phyloP scores from a whole-genome alignment of 805 yeast species.

The Candida michaelii region DNA sequence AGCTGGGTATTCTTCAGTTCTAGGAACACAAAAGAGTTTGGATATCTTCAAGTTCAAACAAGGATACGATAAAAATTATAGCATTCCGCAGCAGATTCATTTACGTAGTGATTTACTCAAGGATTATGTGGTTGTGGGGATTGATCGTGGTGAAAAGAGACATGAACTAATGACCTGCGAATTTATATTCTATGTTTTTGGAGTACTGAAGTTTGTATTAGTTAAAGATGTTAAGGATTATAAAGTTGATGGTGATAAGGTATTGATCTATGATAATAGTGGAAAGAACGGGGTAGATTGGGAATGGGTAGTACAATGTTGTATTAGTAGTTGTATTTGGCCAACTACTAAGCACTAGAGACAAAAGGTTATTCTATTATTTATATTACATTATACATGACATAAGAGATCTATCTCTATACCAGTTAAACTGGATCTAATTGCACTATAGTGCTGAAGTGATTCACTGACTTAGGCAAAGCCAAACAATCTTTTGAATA shows the following conservation, averaged over 20 bases:
- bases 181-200: constrained; percentile 48
- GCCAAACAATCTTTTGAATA: constrained; percentile 23
- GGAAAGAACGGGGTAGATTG: constrained; percentile 40
- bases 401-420: neutral
- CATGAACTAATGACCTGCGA: constrained; percentile 33
- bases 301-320: constrained; percentile 71
- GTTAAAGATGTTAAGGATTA: constrained; percentile 7
- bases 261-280: constrained; percentile 30
- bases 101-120: constrained; percentile 39
- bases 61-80: constrained; percentile 30
- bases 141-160: constrained; percentile 23
- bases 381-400: constrained; percentile 2
- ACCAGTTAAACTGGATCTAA: no score
- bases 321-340: constrained; percentile 43
- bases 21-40: constrained; percentile 46
- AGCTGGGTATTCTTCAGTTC: constrained; percentile 61
- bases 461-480: constrained; percentile 8
- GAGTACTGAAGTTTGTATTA: constrained; percentile 30
- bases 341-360: no score
- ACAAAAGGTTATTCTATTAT: no score
- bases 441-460: no score
- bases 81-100: constrained; percentile 41
- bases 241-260: constrained; percentile 3
- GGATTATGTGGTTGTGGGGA: constrained; percentile 36
- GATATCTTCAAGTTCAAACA: constrained; percentile 46